Evolutionary conservation across 306 rosid genomes (phyloP), one percentile per base, ranked within the genome.

Genomic region (Spatholobus suberectus): DNA sequence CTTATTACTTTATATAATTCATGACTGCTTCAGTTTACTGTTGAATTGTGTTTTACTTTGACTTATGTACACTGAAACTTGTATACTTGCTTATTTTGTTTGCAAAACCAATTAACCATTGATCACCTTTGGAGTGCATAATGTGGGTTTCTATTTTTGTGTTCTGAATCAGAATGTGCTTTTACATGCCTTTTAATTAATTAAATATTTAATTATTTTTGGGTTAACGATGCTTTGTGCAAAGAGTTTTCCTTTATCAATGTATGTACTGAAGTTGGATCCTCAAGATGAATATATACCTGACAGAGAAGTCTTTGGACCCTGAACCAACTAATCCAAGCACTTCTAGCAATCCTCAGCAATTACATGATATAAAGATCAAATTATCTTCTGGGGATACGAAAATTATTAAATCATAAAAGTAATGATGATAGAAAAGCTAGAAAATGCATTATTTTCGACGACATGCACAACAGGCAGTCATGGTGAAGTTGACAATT

Each of bases 211-310:
- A 66, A 40, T 80, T 44, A 8, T 55, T 37, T 70, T 43, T 24
- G 21, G 75, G 43, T 55, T 67, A 66, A 70, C 21, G 76, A 26
- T 75, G 73, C 58, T 76, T 79, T 38, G 46, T 79, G 88, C 86
- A 93, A 97, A 91, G 68, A 58, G 82, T 88, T 74, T 80, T 96
- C 58, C 85, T 82, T 37, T 92, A 90, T 82, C 96, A 89, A 75
- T 83, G 85, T 92, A 90, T 81, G 34, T 44, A 77, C 70, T 92
- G 34, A 88, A 88, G 65, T 73, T 84, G 85, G 92, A 80, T 43
- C 62, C 81, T 8, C 86, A 69, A 63, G 86, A 52, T 52, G 86
- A 82, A n/a, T n/a, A n/a, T n/a, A n/a, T n/a, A 75, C 67, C 66
- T 55, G n/a, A n/a, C n/a, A n/a, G 89, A 87, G 3, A 83, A 81